Conservation (phyloP, 768 basidiomycete genomes). For the Boletus tylopilopsis region DNA sequence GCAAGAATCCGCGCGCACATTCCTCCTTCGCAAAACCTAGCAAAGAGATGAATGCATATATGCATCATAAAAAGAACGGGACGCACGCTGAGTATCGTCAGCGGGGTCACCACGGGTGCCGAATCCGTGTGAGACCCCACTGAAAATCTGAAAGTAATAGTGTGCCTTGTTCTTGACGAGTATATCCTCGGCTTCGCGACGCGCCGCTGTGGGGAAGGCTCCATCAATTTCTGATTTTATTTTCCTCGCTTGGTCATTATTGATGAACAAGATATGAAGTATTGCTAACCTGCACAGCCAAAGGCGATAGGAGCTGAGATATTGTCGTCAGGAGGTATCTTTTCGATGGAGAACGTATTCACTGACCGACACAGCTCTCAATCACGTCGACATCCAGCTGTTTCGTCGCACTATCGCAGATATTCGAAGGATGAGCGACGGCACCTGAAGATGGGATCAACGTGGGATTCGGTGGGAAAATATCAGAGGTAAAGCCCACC, state of each 20-base stretch:
- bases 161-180: constrained; percentile 45
- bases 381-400: constrained; percentile 47
- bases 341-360: neutral
- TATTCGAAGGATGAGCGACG: constrained; percentile 49
- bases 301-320: constrained; percentile 50
- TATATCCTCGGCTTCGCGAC: constrained; percentile 55
- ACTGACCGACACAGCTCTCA: constrained; percentile 44
- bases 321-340: neutral
- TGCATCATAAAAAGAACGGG: neutral
- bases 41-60: neutral
- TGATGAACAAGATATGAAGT: neutral
- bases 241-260: neutral
- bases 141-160: constrained; percentile 59
- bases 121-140: constrained; percentile 39
- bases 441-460: constrained; percentile 37
- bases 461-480: neutral
- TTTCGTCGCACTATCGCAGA: constrained; percentile 8
- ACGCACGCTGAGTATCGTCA: constrained; percentile 24
- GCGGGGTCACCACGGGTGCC: constrained; percentile 28
- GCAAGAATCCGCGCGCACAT: constrained; percentile 45
- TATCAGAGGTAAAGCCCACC: constrained; percentile 29
- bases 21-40: constrained; percentile 62
- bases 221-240: constrained; percentile 44
- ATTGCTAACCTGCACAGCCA: constrained; percentile 47
- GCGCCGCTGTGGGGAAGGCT: constrained; percentile 49